Evolutionary conservation across 2,329 filamentous ascomycete genomes (phyloP).

Genomic region (Sporothrix schenckii): DNA sequence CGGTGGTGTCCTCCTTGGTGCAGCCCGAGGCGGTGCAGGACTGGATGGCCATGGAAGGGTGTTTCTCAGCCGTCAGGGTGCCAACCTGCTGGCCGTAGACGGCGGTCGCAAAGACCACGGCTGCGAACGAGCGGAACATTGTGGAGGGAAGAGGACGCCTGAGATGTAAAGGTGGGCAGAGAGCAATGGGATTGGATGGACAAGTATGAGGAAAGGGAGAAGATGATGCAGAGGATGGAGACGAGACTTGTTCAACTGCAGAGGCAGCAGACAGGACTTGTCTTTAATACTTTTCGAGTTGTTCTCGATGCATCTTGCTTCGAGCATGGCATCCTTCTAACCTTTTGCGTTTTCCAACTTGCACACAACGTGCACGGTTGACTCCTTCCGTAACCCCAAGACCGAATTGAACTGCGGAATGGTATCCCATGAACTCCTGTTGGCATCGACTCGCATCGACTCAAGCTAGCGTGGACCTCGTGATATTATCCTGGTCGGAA

Average conservation of each 20-base stretch:
- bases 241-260: not conserved
- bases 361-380: no score
- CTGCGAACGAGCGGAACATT: not conserved
- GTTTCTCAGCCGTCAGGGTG: conserved; percentile 51
- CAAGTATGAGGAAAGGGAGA: not conserved
- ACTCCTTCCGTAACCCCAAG: not conserved
- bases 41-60: conserved; percentile 57
- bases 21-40: conserved; percentile 54
- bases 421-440: not conserved
- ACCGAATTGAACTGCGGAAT: conserved; percentile 1
- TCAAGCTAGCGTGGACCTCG: not conserved
- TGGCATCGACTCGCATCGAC: no score
- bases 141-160: not conserved
- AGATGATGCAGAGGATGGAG: not conserved
- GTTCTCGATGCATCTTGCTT: not conserved
- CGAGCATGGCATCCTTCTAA: not conserved
- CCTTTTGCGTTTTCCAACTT: not conserved
- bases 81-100: conserved; percentile 51
- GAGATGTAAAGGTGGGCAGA: not conserved
- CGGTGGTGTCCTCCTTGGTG: conserved; percentile 50
- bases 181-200: not conserved
- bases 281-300: conserved; percentile 7
- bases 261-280: not conserved
- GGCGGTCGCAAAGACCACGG: conserved; percentile 11
- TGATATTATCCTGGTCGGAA: not conserved